phyloP scores from a whole-genome alignment of 192 early-diverging fungal genomes.

The Podila epigama region DNA sequence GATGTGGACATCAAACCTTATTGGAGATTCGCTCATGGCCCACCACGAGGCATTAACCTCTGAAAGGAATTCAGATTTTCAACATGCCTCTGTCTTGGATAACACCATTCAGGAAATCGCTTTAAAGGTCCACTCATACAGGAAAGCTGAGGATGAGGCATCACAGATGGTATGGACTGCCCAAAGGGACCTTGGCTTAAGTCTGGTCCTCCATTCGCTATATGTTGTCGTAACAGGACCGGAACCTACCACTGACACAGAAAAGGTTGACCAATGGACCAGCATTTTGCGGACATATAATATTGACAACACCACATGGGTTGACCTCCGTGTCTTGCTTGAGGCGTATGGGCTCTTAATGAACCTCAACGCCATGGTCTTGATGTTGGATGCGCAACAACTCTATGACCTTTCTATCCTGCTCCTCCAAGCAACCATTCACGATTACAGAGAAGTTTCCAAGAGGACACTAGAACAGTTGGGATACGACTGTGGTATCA shows the following conservation, averaged over 20 bases:
- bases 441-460: neutral
- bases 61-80: neutral
- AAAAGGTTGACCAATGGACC: constrained; percentile 5
- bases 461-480: neutral
- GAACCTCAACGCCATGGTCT: constrained; percentile 22
- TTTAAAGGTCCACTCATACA: neutral
- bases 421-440: constrained; percentile 14
- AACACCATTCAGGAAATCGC: constrained; percentile 17
- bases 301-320: neutral
- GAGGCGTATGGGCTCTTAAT: constrained; percentile 6
- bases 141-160: neutral
- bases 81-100: constrained; percentile 2
- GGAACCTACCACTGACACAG: neutral
- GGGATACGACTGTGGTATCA: constrained; percentile 9
- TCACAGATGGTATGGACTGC: neutral
- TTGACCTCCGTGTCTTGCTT: constrained; percentile 23
- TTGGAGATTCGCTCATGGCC: constrained; percentile 18
- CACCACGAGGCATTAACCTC: constrained; percentile 1
- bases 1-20: constrained; percentile 7
- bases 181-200: neutral
- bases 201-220: constrained; percentile 22
- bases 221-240: constrained; percentile 10
- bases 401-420: constrained; percentile 28
- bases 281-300: neutral
- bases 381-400: constrained; percentile 27